Conservation (phyloP, 441 rosid genomes). For the Dalechampia spathulata region DNA sequence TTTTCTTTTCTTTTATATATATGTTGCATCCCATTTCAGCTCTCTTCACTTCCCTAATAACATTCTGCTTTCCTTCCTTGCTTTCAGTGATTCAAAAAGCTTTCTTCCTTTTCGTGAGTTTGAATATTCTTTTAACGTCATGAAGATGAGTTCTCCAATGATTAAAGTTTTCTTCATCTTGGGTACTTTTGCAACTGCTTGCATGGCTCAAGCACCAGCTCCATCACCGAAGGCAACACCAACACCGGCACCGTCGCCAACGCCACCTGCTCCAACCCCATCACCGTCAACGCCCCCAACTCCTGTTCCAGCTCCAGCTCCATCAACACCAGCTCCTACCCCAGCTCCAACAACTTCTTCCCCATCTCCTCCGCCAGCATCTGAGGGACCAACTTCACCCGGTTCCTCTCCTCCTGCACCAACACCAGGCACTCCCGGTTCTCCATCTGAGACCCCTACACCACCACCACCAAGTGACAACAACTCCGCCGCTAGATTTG, state of each 20-base stretch:
- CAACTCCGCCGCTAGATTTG: conserved; percentile 30
- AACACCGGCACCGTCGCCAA: no score
- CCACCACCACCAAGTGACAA: conserved; percentile 28
- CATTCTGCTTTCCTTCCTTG: conserved; percentile 3
- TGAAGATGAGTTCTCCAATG: conserved; percentile 40
- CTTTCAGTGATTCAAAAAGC: neutral
- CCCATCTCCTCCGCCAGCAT: conserved; percentile 16
- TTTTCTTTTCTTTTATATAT: no score
- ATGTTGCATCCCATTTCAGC: no score
- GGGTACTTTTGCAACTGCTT: conserved; percentile 51
- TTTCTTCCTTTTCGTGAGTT: neutral
- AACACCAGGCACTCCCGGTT: neutral
- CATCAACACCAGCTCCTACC: no score
- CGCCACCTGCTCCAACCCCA: conserved; percentile 6
- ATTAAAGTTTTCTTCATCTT: conserved; percentile 37
- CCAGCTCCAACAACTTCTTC: no score
- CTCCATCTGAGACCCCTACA: conserved; percentile 14
- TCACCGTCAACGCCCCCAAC: conserved; percentile 20
- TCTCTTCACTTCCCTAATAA: no score
- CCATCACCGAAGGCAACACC: conserved; percentile 7
- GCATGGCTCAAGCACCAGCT: conserved; percentile 63
- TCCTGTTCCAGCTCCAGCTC: conserved; percentile 21
- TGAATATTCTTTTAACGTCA: neutral
- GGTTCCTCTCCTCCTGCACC: conserved; percentile 27
- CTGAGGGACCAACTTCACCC: neutral